Conservation (phyloP, 2,329 filamentous ascomycete species). For the Ramularia endophylla region DNA sequence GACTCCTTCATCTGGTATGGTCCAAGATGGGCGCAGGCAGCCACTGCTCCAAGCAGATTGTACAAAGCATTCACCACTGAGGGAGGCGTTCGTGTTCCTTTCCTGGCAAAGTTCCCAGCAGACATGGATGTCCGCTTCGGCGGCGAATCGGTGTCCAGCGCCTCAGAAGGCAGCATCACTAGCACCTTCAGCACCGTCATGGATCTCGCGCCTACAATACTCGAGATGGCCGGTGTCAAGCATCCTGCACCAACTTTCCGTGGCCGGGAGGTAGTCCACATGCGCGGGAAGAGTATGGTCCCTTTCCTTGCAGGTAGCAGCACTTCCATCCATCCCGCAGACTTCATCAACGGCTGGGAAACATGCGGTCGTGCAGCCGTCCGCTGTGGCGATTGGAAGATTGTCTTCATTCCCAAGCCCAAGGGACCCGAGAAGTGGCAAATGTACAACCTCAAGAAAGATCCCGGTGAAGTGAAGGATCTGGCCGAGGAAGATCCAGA, state of each 20-base stretch:
- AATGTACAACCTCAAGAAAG: slow-evolving; percentile 48
- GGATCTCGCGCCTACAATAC: slow-evolving; percentile 39
- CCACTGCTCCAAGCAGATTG: slow-evolving; percentile 45
- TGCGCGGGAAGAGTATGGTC: slow-evolving; percentile 47
- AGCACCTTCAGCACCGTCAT: slow-evolving; percentile 46
- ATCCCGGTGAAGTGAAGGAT: slow-evolving; percentile 46
- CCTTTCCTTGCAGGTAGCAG: slow-evolving; percentile 34
- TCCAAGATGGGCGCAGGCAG: slow-evolving; percentile 50
- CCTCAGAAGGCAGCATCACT: slow-evolving; percentile 36
- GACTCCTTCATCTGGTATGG: slow-evolving; percentile 58
- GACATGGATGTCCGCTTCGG: slow-evolving; percentile 12
- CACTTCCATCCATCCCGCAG: slow-evolving; percentile 43
- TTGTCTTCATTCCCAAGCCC: slow-evolving; percentile 52
- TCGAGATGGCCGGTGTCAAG: slow-evolving; percentile 43
- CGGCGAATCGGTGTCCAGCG: slow-evolving; percentile 36
- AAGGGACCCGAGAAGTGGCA: slow-evolving; percentile 54
- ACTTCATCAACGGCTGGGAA: slow-evolving; percentile 54
- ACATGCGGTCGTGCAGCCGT: slow-evolving; percentile 50
- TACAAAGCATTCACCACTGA: slow-evolving; percentile 45
- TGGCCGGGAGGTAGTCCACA: slow-evolving; percentile 45
- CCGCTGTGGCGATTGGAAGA: slow-evolving; percentile 53
- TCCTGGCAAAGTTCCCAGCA: slow-evolving; percentile 39
- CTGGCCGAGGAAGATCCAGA: slow-evolving; percentile 35
- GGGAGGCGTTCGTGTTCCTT: slow-evolving; percentile 49
- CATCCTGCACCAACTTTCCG: slow-evolving; percentile 51